Base-by-base conservation (phyloP, 768 basidiomycete species). In the Rhodotorula kratochvilovae region DNA sequence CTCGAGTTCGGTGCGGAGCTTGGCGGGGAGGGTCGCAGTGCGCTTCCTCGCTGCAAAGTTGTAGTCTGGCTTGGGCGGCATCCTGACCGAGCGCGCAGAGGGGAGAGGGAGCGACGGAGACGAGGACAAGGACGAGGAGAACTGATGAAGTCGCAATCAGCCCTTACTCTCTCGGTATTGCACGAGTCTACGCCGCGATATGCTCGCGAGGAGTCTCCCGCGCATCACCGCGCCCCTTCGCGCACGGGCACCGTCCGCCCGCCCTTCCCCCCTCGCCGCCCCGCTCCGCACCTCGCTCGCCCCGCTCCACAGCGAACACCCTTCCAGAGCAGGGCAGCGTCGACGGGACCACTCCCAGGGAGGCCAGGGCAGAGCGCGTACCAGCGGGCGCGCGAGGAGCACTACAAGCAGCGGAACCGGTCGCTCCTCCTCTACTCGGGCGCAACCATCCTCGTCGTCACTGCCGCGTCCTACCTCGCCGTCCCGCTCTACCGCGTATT, bases 401-500 rank as follows among this genome's bases (percentile, higher is more conserved):
- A 65, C 53, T 68, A 72, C 66, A 15, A 39, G 23, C 50, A 71
- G 17, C 63, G 72, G 77, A 94, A 93, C 76, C 85, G 88, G 50
- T 87, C 86, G 54, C 81, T 94, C 72, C 82, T 92, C 69, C 88
- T 94, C 88, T 95, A 94, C 80, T 86, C 87, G 27, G 85, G 89
- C 33, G 90, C 92, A 5, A 87, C 89, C 65, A 89, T 92, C 58
- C 81, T 96, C 39, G 76, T 88, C 39, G 89, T 87, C 5, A 81
- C 90, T 7, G 95, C 95, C 25, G 84, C 89, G 35, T 89, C 93
- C n/a, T 99, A 99, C 79, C 96, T 96, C 19, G 91, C 95, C 48
- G 95, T 98, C 1, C 96, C 96, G 0, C 84, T 97, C 25, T 99
- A 99, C 81, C 89, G 96, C 71, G 93, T 95, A 81, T 99, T 99